Evolutionary conservation across 2,329 filamentous ascomycete species (phyloP).

Genomic region (Penicillium sp.): DNA sequence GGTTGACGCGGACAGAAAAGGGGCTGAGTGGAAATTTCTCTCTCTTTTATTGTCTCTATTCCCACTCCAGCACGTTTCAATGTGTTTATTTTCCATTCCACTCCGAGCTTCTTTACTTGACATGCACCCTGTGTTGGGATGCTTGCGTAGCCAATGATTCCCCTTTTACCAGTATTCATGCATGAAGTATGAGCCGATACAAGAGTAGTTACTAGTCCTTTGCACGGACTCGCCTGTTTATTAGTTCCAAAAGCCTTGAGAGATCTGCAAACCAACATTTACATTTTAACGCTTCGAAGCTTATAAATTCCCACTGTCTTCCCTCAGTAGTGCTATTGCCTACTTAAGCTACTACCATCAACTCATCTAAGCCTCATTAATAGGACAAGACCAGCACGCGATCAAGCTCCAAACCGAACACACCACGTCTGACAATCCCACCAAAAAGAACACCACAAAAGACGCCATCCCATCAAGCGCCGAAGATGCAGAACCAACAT

Average conservation of each 20-base stretch:
- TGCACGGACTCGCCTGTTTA: background rate
- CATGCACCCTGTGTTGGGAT: slow-evolving; percentile 8
- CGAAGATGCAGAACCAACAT: background rate
- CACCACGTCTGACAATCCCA: background rate
- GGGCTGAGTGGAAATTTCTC: slow-evolving; percentile 42
- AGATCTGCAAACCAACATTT: background rate
- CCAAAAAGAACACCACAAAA: background rate
- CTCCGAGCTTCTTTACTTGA: slow-evolving; percentile 4
- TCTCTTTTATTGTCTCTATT: slow-evolving; percentile 43
- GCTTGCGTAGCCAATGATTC: slow-evolving; percentile 14
- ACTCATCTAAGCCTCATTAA: background rate
- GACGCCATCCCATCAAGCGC: background rate
- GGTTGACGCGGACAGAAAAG: slow-evolving; percentile 39
- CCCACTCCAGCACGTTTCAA: slow-evolving; percentile 42
- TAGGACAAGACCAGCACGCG: background rate
- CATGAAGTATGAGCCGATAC: background rate
- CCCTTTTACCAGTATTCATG: slow-evolving; percentile 1
- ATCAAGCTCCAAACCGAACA: background rate
- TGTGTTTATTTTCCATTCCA: slow-evolving; percentile 35
- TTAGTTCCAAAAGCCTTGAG: background rate
- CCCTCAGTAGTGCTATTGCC: background rate
- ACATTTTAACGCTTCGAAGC: no score
- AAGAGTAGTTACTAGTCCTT: background rate
- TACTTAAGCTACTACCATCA: background rate
- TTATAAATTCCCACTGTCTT: background rate